These are phyloP conservation scores for Aureobasidium sp. DNA, from an alignment of 2,329 filamentous ascomycete genomes.

Conservation along the genomic window DNA sequence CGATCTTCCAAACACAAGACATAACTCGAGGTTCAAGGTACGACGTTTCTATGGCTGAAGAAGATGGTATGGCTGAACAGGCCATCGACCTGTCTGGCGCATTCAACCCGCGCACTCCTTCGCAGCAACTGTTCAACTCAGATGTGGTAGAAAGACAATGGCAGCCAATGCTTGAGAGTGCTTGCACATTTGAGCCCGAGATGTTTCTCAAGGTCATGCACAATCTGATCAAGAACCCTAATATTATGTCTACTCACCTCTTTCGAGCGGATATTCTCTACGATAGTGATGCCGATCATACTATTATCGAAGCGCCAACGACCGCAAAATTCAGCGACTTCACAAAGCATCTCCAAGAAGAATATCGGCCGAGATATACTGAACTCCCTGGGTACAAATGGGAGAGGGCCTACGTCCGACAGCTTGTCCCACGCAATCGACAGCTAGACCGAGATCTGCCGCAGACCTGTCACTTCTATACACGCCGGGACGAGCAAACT, in stretches of 20 bases:
- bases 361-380: slow-evolving; percentile 26
- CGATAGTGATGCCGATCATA: slow-evolving; percentile 38
- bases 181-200: slow-evolving; percentile 56
- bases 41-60: not conserved
- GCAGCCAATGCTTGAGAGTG: slow-evolving; percentile 30
- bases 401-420: slow-evolving; percentile 63
- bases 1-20: not conserved
- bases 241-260: slow-evolving; percentile 69
- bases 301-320: slow-evolving; percentile 16
- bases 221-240: slow-evolving; percentile 71
- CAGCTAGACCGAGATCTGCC: slow-evolving; percentile 66
- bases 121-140: not conserved
- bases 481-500: slow-evolving; percentile 22
- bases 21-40: not conserved
- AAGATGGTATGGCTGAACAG: not conserved
- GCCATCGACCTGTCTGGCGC: not conserved
- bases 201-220: slow-evolving; percentile 62
- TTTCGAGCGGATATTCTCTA: slow-evolving; percentile 71
- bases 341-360: slow-evolving; percentile 43
- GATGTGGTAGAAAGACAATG: slow-evolving; percentile 12
- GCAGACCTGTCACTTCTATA: slow-evolving; percentile 72
- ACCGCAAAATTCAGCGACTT: slow-evolving; percentile 33
- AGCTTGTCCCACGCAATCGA: slow-evolving; percentile 74
- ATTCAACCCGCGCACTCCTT: not conserved
- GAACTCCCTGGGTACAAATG: slow-evolving; percentile 34